Evolutionary conservation across 1,139 yeast genomes (phyloP), one percentile per base, ranked within the genome.

Genomic region (Petasospora fabianii): DNA sequence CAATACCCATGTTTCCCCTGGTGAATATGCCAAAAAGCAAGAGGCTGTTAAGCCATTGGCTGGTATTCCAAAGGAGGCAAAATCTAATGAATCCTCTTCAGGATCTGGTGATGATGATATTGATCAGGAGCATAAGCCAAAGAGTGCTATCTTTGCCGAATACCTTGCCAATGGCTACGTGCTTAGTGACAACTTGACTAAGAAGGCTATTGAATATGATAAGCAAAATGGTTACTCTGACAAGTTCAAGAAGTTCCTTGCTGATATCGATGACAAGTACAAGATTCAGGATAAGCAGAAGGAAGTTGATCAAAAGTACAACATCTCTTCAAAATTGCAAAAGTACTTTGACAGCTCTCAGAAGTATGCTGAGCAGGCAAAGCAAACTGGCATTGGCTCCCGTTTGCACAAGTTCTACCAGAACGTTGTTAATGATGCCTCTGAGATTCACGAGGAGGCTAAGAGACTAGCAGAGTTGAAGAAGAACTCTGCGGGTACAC

Each of bases 101-200:
- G 26, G 12, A 22, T 12, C n/a, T 10, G 27, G 13, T 16, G 35
- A 37, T 8, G 35, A 29, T 6, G 88, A 82, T 52, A 74, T 83
- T 42, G 65, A 70, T 3, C 95, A 84, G 60, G 95, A 84, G 55
- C 78, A 76, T 49, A 84, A 84, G 64, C 95, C 95, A 41, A 82
- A 83, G 56, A 65, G 80, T 45, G 79, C 87, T 19, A 78, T 84
- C 43, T 67, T 83, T 65, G 92, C 94, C 1, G 92, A 84, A 61
- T 73, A 82, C 52, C 68, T 84, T 48, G 73, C 88, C 24, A 75
- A 77, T 21, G 95, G 95, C 5, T 84, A 84, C 58, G 72, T 69
- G 19, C 60, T 84, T 30, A 72, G 83, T 36, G 94, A 84, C 58
- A 65, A 71, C 43, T 67, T 83, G 34, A 68, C 84, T 39, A 71